These are phyloP conservation scores for Herpetomonas muscarum DNA, from an alignment of 208 protist genomes.

Conservation along the genomic window DNA sequence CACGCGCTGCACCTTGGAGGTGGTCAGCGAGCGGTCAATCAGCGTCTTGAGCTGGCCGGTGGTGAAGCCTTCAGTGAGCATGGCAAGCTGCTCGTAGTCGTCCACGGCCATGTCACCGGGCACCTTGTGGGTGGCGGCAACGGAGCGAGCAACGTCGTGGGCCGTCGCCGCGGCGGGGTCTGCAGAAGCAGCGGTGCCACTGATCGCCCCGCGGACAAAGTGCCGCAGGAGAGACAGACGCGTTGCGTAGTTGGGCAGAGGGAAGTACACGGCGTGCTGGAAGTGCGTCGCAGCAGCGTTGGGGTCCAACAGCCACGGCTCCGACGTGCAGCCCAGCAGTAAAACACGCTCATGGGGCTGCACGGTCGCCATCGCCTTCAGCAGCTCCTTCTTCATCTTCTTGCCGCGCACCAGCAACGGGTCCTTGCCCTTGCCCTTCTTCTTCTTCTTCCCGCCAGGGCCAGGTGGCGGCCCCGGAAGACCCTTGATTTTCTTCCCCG, in stretches of 20 bases:
- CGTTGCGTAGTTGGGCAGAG: conserved; percentile 85
- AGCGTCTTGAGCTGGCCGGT: conserved; percentile 51
- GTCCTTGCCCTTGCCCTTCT: conserved; percentile 38
- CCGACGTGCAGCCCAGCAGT: conserved; percentile 67
- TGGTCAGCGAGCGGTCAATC: conserved; percentile 55
- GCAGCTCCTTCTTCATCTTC: conserved; percentile 91
- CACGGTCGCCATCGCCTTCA: conserved; percentile 72
- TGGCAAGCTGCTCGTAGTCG: conserved; percentile 56
- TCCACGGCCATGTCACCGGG: conserved; percentile 19
- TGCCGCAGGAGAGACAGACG: conserved; percentile 62
- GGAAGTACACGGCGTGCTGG: conserved; percentile 70
- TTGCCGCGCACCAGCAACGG: conserved; percentile 58
- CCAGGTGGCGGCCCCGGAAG: not conserved
- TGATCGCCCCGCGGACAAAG: conserved; percentile 43
- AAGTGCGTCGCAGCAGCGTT: conserved; percentile 60
- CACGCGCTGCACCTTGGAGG: conserved; percentile 71
- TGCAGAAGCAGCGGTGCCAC: not conserved
- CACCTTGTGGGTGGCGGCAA: conserved; percentile 7
- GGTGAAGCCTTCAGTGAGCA: conserved; percentile 76
- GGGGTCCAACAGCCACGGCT: conserved; percentile 75
- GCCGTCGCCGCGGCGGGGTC: not conserved
- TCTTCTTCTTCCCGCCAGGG: conserved; percentile 54
- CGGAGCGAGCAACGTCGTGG: not conserved
- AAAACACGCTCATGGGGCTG: conserved; percentile 87
- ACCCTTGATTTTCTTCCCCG: conserved; percentile 34